Percentiles rank a stretch among this genome's conserved stretches.
phyloP scores from a whole-genome alignment of 768 basidiomycete species.

The Tylopilus subfusipes region DNA sequence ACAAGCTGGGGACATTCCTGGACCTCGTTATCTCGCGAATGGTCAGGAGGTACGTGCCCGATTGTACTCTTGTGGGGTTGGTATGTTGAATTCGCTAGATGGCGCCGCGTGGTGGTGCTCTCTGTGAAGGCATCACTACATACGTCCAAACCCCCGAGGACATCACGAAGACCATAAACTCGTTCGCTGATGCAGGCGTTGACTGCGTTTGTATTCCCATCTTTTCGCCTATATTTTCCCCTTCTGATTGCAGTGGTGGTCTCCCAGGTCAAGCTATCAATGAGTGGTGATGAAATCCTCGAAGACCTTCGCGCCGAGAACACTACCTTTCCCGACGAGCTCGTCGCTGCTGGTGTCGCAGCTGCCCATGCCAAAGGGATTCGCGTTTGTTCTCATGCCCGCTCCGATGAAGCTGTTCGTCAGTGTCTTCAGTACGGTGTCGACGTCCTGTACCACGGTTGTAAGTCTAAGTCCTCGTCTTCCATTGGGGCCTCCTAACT shows the following conservation, averaged over 20 bases:
- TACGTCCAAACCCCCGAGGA: conserved; percentile 32
- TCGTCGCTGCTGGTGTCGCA: conserved; percentile 35
- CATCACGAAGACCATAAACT: conserved; percentile 23
- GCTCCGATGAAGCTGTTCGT: conserved; percentile 32
- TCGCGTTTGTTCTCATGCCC: conserved; percentile 37
- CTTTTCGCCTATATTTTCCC: not conserved
- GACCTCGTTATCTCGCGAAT: conserved; percentile 35
- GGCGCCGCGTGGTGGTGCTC: conserved; percentile 31
- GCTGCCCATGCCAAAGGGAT: conserved; percentile 34
- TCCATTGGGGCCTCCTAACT: not conserved
- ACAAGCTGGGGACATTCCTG: conserved; percentile 32
- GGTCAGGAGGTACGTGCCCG: conserved; percentile 30
- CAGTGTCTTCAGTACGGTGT: conserved; percentile 37
- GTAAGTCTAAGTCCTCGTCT: conserved; percentile 16
- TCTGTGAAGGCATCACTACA: conserved; percentile 32
- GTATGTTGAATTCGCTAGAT: conserved; percentile 13
- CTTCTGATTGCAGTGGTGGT: not conserved
- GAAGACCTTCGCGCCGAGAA: conserved; percentile 34
- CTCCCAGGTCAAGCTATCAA: conserved; percentile 33
- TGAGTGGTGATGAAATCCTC: conserved; percentile 38
- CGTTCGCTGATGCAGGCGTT: conserved; percentile 24
- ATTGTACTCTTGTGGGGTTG: not conserved
- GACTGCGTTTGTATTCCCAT: conserved; percentile 15
- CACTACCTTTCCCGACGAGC: conserved; percentile 33
- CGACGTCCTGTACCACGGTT: conserved; percentile 31